Base-by-base conservation (phyloP, 2,329 filamentous ascomycete species). In the Penicillium rolfsii region DNA sequence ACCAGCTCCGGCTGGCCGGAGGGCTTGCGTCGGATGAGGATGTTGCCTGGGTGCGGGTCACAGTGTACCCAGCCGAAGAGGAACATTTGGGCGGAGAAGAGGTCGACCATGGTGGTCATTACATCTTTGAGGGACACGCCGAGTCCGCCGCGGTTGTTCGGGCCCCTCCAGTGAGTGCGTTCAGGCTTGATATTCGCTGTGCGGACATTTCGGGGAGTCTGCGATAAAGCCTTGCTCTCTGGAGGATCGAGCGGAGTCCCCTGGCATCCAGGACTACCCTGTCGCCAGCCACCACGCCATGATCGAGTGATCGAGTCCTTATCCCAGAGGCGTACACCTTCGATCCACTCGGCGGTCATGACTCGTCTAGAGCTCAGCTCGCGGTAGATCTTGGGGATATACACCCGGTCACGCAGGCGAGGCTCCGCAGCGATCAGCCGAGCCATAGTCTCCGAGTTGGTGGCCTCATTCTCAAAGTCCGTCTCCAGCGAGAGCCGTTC, bases 61-160 rank as follows among this genome's bases (percentile, higher is more conserved):
- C 94, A 97, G 80, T 99, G 94, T 0, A 98, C 91, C 46, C 91
- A 85, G 12, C 95, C 95, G 91, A 92, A 98, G 66, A 96, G 89
- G 82, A 97, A 99, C 84, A 98, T 98, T 74, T 98, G 94, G 2
- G 92, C 93, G n/a, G 89, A 91, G 81, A 98, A 99, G 36, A 98
- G 84, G 74, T 97, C 94, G 53, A 97, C 87, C 88, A 98, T 97
- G 35, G 92, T 97, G 5, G 89, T 90, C 95, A 98, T 98, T 61
- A 97, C 92, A 61, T 94, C 89, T 71, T 90, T 91, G 33, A 92
- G 82, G 7, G 87, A 88, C 3, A 99, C 81, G 0, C 95, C 95
- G 0, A 98, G 85, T 0, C 95, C 95, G 53, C 93, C 94, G 62
- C 86, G 87, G 28, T 87, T 85, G 53, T 86, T 84, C 6, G 77